Conservation (phyloP, 805 yeast genomes). For the Hyphopichia homilentoma region DNA sequence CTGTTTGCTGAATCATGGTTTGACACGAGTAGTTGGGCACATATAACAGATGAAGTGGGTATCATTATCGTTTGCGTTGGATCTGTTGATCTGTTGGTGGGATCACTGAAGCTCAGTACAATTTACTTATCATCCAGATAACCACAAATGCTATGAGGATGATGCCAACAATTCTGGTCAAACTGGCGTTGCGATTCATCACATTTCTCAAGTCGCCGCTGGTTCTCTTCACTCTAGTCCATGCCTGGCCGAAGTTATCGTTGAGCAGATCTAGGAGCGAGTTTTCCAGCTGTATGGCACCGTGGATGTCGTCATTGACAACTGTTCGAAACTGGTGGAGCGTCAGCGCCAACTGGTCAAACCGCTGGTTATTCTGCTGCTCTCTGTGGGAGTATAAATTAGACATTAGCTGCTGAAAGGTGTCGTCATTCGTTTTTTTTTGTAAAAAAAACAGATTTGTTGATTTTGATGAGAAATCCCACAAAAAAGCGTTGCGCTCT, state of each 20-base stretch:
- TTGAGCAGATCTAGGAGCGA: conserved; percentile 35
- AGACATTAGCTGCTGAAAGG: neutral
- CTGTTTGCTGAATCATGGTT: too few relatives aligned
- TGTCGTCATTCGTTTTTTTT: too few relatives aligned
- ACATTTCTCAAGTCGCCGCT: conserved; percentile 38
- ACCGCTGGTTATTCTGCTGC: conserved; percentile 38
- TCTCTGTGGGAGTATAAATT: conserved; percentile 37
- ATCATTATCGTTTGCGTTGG: too few relatives aligned
- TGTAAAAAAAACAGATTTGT: too few relatives aligned
- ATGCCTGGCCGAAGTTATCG: conserved; percentile 35
- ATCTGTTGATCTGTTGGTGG: too few relatives aligned
- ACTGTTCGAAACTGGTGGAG: conserved; percentile 40
- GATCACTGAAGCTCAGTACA: too few relatives aligned
- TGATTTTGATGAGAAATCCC: too few relatives aligned
- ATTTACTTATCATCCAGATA: conserved; percentile 37
- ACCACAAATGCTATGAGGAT: conserved; percentile 31
- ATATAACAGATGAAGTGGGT: too few relatives aligned
- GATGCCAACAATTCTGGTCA: conserved; percentile 33
- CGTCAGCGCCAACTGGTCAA: conserved; percentile 41
- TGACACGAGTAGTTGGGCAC: too few relatives aligned
- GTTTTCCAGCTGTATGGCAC: conserved; percentile 36
- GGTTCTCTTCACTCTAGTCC: conserved; percentile 36
- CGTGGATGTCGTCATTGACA: conserved; percentile 40
- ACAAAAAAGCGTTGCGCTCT: too few relatives aligned
- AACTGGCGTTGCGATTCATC: conserved; percentile 39